phyloP scores from a whole-genome alignment of 345 rosid species.

The Syzygium grande region DNA sequence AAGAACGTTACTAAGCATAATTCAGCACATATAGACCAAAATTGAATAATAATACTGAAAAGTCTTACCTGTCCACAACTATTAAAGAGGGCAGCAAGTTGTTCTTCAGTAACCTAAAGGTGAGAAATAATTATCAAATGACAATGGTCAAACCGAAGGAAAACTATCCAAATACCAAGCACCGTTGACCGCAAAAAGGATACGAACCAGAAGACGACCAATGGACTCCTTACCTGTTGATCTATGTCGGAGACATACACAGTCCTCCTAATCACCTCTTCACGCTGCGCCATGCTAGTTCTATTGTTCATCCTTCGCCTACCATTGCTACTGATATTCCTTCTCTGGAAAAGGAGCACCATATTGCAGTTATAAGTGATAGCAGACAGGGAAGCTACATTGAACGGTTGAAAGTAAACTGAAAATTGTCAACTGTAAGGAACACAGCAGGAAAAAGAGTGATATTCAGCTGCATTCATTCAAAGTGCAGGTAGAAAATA shows the following conservation, averaged over 20 bases:
- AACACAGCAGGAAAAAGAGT: not conserved
- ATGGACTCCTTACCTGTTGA: constrained; percentile 41
- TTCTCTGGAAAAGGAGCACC: constrained; percentile 42
- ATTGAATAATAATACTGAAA: not conserved
- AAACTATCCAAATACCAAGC: constrained; percentile 1
- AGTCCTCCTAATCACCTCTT: constrained; percentile 77
- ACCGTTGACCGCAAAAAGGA: not conserved
- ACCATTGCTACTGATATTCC: constrained; percentile 48
- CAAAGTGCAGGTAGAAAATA: not conserved
- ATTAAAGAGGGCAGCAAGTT: constrained; percentile 79
- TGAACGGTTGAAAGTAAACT: not conserved
- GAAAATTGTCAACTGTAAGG: not conserved
- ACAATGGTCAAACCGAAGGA: not conserved
- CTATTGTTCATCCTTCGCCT: constrained; percentile 68
- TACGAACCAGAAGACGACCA: not conserved
- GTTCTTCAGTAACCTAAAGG: constrained; percentile 87
- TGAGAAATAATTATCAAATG: not conserved
- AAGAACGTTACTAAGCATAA: not conserved
- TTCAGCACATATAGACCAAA: not conserved
- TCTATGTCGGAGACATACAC: constrained; percentile 86
- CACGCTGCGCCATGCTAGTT: constrained; percentile 85
- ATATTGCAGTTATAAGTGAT: not conserved
- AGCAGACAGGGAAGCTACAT: not conserved
- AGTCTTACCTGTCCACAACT: constrained; percentile 63
- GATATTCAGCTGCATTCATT: not conserved